These are phyloP conservation scores for Cladosporium phlei DNA, from an alignment of 2,329 filamentous ascomycete genomes.

Conservation along the genomic window DNA sequence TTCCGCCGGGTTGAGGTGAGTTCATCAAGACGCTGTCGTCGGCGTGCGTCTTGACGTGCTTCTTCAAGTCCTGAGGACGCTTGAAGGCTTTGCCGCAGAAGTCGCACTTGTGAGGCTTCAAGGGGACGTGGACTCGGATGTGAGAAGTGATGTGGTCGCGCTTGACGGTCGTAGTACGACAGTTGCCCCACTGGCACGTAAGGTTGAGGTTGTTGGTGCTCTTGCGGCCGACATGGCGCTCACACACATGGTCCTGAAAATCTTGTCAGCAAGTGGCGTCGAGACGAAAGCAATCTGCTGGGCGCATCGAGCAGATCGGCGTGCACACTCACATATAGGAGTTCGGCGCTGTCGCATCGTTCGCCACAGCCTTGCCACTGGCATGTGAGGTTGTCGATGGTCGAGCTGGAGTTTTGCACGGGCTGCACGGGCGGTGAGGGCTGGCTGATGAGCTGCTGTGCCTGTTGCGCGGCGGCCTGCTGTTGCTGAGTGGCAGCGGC, in stretches of 20 bases:
- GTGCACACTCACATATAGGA: constrained; percentile 61
- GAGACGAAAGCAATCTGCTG: neutral
- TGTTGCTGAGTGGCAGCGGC: constrained; percentile 8
- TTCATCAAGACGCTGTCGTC: constrained; percentile 78
- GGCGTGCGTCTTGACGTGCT: constrained; percentile 98
- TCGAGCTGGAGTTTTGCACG: constrained; percentile 26
- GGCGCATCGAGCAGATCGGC: too few relatives aligned
- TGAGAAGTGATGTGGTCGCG: constrained; percentile 99
- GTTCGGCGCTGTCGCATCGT: constrained; percentile 53
- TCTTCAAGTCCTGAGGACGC: constrained; percentile 96
- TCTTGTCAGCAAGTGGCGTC: constrained; percentile 11
- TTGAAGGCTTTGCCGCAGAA: constrained; percentile 99
- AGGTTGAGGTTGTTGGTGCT: constrained; percentile 98
- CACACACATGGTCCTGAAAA: constrained; percentile 87
- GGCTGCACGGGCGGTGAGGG: constrained; percentile 28
- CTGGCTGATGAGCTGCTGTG: constrained; percentile 19
- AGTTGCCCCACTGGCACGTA: constrained; percentile 95
- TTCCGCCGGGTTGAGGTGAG: constrained; percentile 52
- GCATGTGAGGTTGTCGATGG: constrained; percentile 48
- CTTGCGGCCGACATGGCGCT: constrained; percentile 96
- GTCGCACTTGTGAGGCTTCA: constrained; percentile 98
- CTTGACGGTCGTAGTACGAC: constrained; percentile 95
- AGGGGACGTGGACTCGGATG: constrained; percentile 95
- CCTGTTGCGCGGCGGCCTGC: constrained; percentile 27
- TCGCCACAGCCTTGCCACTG: constrained; percentile 62